phyloP scores from a whole-genome alignment of 176 grass and related monocot species.

The Zea luxurians region DNA sequence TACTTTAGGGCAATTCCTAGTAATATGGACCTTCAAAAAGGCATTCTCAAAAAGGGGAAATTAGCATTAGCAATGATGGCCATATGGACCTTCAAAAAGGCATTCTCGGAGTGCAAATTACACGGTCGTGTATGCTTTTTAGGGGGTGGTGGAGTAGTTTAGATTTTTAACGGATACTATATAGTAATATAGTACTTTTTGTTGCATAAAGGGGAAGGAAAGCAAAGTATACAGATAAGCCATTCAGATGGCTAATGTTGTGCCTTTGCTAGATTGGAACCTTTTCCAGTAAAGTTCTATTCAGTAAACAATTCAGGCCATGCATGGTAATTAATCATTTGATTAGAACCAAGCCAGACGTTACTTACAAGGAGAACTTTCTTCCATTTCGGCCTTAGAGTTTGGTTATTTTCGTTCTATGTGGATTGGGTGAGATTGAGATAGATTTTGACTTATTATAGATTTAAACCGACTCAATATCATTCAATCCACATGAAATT shows the following conservation, averaged over 20 bases:
- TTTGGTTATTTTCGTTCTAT: too few relatives aligned
- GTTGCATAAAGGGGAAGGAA: slow-evolving; percentile 38
- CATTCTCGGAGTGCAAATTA: slow-evolving; percentile 44
- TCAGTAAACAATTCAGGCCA: slow-evolving; percentile 20
- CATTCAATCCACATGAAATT: too few relatives aligned
- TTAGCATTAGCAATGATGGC: slow-evolving; percentile 47
- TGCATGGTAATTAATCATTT: slow-evolving; percentile 2
- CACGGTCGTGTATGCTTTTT: slow-evolving; percentile 67
- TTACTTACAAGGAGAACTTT: neutral
- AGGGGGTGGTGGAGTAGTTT: slow-evolving; percentile 61
- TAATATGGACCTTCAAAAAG: too few relatives aligned
- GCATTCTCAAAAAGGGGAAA: too few relatives aligned
- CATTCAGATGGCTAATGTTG: slow-evolving; percentile 52
- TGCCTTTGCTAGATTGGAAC: slow-evolving; percentile 33
- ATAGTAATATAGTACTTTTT: slow-evolving; percentile 8
- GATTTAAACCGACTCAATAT: too few relatives aligned
- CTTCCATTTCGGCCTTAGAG: neutral
- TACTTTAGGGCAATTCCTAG: too few relatives aligned
- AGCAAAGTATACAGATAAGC: slow-evolving; percentile 36
- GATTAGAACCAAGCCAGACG: neutral
- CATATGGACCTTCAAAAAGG: slow-evolving; percentile 54
- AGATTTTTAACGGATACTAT: slow-evolving; percentile 10
- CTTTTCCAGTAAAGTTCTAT: slow-evolving; percentile 24
- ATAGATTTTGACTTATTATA: too few relatives aligned
- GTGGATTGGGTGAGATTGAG: too few relatives aligned